Evolutionary conservation across 257 asterid genomes (phyloP).

Genomic region (Nicotiana otophora): DNA sequence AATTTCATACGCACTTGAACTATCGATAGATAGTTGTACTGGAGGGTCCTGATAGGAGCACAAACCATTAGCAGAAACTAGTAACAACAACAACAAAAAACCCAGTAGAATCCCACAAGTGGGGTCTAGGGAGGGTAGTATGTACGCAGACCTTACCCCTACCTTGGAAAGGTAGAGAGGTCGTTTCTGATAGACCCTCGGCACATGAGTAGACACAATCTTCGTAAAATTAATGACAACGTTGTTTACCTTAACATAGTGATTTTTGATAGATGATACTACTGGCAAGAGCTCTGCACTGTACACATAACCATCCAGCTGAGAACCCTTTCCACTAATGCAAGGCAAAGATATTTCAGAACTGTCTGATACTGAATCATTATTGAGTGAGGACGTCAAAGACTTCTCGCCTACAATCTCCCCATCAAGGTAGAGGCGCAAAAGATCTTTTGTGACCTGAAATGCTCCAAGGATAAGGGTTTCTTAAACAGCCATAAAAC

Average conservation of each 20-base stretch:
- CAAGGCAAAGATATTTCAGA: slow-evolving; percentile 33
- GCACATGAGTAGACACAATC: background rate
- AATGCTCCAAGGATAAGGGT: slow-evolving; percentile 18
- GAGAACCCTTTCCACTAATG: slow-evolving; percentile 40
- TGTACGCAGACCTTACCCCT: no score
- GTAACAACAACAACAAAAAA: no score
- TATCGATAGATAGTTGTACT: slow-evolving; percentile 49
- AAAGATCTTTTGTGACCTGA: slow-evolving; percentile 45
- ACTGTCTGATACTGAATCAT: slow-evolving; percentile 32
- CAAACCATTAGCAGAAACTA: slow-evolving; percentile 14
- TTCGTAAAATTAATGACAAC: background rate
- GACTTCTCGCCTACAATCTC: slow-evolving; percentile 56
- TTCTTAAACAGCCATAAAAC: slow-evolving; percentile 11
- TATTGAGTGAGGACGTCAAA: slow-evolving; percentile 32
- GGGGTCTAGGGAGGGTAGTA: no score
- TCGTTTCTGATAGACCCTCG: no score
- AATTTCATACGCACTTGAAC: slow-evolving; percentile 59
- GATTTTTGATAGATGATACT: slow-evolving; percentile 32
- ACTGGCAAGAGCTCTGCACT: slow-evolving; percentile 38
- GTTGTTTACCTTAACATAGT: slow-evolving; percentile 46
- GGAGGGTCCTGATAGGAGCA: slow-evolving; percentile 61
- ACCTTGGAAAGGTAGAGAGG: no score
- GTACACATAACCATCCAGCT: slow-evolving; percentile 48
- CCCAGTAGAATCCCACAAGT: no score
- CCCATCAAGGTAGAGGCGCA: slow-evolving; percentile 64